phyloP scores from a whole-genome alignment of 108 stramenopile species.

The Fistulifera pelliculosa region DNA sequence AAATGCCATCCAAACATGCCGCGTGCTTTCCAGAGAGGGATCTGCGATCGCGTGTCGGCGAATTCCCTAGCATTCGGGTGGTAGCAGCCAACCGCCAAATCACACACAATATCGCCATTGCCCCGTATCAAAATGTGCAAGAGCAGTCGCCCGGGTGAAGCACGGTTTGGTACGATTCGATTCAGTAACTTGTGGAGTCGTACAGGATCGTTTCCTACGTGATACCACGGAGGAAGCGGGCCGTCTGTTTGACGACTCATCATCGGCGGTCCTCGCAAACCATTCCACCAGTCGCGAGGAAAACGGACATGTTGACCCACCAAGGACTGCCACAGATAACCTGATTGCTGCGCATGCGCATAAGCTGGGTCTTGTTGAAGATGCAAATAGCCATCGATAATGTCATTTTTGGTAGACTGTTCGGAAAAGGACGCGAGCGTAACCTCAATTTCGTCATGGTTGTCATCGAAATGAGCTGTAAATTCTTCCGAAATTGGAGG shows the following conservation, averaged over 20 bases:
- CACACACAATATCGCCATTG: constrained; percentile 29
- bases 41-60: constrained; percentile 27
- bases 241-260: neutral
- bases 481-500: no score
- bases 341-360: constrained; percentile 52
- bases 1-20: constrained; percentile 73
- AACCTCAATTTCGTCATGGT: no score
- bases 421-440: no score
- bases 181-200: constrained; percentile 41
- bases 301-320: constrained; percentile 73
- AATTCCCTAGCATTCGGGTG: constrained; percentile 75
- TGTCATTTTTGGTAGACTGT: no score
- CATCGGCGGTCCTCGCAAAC: constrained; percentile 18
- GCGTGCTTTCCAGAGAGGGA: constrained; percentile 36
- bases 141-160: constrained; percentile 55
- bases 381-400: neutral
- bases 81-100: constrained; percentile 65
- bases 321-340: constrained; percentile 64
- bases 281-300: constrained; percentile 55
- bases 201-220: constrained; percentile 59
- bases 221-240: constrained; percentile 31
- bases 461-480: no score
- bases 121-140: constrained; percentile 61
- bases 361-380: constrained; percentile 24
- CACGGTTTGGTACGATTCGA: constrained; percentile 32